A percentile compares a stretch with the other conserved stretches of the same genome.
Conservation (phyloP, 179 eudicot genomes). For the Beta corolliflora region DNA sequence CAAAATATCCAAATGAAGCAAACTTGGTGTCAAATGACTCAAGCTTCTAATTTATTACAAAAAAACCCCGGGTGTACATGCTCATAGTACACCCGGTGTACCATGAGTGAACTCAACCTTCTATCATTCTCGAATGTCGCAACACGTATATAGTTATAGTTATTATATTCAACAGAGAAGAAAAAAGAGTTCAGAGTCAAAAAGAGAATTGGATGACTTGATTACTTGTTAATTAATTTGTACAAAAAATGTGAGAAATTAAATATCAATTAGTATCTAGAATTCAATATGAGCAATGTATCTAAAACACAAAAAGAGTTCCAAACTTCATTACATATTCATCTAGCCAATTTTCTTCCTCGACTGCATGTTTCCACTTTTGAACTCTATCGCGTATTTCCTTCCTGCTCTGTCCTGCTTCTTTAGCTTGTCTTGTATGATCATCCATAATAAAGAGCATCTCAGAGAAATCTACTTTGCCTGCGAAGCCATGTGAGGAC, state of each 20-base stretch:
- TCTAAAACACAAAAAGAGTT: background rate
- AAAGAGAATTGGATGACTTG: background rate
- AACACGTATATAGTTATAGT: background rate
- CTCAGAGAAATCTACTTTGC: too few relatives aligned
- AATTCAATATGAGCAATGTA: background rate
- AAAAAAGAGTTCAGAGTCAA: background rate
- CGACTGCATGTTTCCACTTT: constrained; percentile 80
- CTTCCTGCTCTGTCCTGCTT: too few relatives aligned
- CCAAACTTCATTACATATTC: constrained; percentile 54
- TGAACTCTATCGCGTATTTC: constrained; percentile 87
- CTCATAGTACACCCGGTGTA: too few relatives aligned
- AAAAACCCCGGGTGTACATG: too few relatives aligned
- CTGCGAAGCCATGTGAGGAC: too few relatives aligned
- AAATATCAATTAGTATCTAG: background rate
- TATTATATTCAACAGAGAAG: background rate
- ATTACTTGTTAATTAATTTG: background rate
- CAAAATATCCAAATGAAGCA: too few relatives aligned
- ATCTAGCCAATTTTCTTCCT: constrained; percentile 90
- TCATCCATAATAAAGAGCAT: too few relatives aligned
- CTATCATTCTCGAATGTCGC: background rate
- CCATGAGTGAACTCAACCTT: too few relatives aligned
- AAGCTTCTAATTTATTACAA: too few relatives aligned
- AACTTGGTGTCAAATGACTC: too few relatives aligned
- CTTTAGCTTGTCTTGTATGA: too few relatives aligned
- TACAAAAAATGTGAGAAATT: background rate